These are phyloP conservation scores for Zasmidium citrigriseum DNA, from an alignment of 2,329 filamentous ascomycete genomes.

Conservation along the genomic window DNA sequence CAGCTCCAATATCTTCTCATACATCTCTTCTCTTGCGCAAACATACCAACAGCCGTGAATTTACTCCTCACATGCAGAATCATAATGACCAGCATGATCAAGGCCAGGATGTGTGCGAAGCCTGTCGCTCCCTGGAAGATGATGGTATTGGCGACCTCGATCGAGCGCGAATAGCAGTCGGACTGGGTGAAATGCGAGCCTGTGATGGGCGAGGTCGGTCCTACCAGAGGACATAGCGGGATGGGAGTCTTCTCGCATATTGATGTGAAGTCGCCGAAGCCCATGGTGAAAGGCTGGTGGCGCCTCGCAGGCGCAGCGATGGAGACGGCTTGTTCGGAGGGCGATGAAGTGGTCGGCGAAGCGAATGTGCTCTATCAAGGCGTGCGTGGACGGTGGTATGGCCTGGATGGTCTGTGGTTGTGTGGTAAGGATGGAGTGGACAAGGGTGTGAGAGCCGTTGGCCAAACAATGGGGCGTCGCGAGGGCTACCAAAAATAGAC, in stretches of 20 bases:
- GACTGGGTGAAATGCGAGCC: constrained; percentile 73
- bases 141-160: constrained; percentile 96
- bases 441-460: background rate
- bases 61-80: constrained; percentile 95
- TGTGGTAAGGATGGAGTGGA: background rate
- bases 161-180: constrained; percentile 88
- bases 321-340: background rate
- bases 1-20: background rate
- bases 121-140: constrained; percentile 93
- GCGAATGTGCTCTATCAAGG: background rate
- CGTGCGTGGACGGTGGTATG: background rate
- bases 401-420: background rate
- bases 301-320: constrained; percentile 6
- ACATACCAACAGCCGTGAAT: constrained; percentile 92
- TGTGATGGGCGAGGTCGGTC: constrained; percentile 68
- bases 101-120: constrained; percentile 86
- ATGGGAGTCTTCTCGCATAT: constrained; percentile 85
- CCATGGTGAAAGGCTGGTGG: constrained; percentile 58
- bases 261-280: constrained; percentile 85
- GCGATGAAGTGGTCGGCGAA: constrained; percentile 1
- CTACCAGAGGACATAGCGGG: constrained; percentile 84
- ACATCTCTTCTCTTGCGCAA: constrained; percentile 3
- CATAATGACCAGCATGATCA: constrained; percentile 96
- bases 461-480: background rate
- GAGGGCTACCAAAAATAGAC: too few relatives aligned